Conservation (phyloP, 2,329 filamentous ascomycete species). For the Fusarium udum region DNA sequence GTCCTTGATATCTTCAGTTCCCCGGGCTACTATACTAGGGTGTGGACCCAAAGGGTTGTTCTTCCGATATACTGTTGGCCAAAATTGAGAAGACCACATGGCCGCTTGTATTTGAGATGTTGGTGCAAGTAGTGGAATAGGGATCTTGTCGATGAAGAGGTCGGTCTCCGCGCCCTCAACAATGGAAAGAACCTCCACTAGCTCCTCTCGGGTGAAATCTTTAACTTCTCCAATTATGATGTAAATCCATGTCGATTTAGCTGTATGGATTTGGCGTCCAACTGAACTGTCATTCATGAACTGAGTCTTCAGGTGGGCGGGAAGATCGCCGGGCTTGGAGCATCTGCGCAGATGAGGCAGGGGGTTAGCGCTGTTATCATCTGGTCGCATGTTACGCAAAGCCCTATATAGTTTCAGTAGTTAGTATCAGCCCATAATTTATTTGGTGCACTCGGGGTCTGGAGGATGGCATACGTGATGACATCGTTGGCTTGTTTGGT, state of each 20-base stretch:
- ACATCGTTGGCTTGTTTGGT: constrained; percentile 76
- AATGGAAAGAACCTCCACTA: constrained; percentile 57
- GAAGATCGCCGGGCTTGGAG: constrained; percentile 75
- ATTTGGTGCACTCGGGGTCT: background rate
- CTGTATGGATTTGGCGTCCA: constrained; percentile 66
- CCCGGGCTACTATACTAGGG: constrained; percentile 75
- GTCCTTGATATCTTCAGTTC: constrained; percentile 72
- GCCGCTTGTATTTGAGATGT: constrained; percentile 79
- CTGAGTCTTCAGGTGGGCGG: constrained; percentile 69
- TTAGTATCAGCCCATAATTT: background rate
- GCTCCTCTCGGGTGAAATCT: constrained; percentile 62
- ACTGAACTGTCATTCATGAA: constrained; percentile 67
- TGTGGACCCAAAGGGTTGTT: constrained; percentile 89
- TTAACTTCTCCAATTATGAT: constrained; percentile 64
- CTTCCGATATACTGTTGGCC: constrained; percentile 87
- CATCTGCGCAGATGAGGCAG: constrained; percentile 79
- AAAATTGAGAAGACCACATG: constrained; percentile 79
- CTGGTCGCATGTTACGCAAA: constrained; percentile 64
- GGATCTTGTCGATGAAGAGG: constrained; percentile 69
- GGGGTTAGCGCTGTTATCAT: constrained; percentile 68
- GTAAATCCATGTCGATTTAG: constrained; percentile 69
- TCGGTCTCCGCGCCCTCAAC: constrained; percentile 62
- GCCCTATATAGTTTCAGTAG: constrained; percentile 53
- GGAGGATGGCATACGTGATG: constrained; percentile 67
- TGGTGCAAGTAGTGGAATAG: constrained; percentile 77